Percentiles rank a stretch among this genome's conserved stretches.
Conservation (phyloP, 2,329 filamentous ascomycete genomes). For the Cladophialophora yegresii region DNA sequence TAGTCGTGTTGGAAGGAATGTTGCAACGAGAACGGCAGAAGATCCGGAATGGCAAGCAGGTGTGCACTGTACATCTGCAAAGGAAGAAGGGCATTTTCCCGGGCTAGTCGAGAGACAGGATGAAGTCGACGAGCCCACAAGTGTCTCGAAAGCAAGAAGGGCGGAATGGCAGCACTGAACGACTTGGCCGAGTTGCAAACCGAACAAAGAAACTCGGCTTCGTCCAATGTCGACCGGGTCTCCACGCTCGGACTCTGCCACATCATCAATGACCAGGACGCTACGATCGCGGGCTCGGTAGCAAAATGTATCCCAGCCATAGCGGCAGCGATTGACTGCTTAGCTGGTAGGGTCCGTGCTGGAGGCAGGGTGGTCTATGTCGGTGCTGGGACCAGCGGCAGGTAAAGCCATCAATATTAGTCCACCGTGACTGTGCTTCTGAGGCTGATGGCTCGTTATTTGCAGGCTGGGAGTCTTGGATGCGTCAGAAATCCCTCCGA, state of each 20-base stretch:
- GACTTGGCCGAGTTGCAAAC: slow-evolving; percentile 43
- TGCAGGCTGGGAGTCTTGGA: slow-evolving; percentile 46
- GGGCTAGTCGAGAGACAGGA: neutral
- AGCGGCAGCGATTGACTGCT: slow-evolving; percentile 41
- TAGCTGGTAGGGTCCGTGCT: slow-evolving; percentile 39
- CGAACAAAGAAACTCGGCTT: slow-evolving; percentile 43
- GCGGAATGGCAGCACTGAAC: slow-evolving; percentile 22
- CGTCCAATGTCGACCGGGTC: slow-evolving; percentile 43
- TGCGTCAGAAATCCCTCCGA: slow-evolving; percentile 49
- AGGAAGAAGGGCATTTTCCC: neutral
- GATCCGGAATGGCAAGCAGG: neutral
- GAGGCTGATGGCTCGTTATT: neutral
- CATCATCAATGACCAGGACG: slow-evolving; percentile 45
- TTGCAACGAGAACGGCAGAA: neutral
- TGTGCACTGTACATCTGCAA: neutral
- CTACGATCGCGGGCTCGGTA: slow-evolving; percentile 41
- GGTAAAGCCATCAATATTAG: slow-evolving; percentile 35
- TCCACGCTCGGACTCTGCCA: slow-evolving; percentile 45
- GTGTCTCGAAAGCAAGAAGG: neutral
- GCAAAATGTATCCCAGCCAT: slow-evolving; percentile 41
- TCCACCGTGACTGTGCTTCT: slow-evolving; percentile 11
- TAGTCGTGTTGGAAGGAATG: neutral
- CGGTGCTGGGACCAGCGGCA: slow-evolving; percentile 51
- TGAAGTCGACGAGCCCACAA: neutral
- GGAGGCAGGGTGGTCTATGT: slow-evolving; percentile 46